A percentile compares a stretch with the other conserved stretches of the same genome.
phyloP scores from a whole-genome alignment of 805 yeast genomes.

The Kodamaea sagamina region DNA sequence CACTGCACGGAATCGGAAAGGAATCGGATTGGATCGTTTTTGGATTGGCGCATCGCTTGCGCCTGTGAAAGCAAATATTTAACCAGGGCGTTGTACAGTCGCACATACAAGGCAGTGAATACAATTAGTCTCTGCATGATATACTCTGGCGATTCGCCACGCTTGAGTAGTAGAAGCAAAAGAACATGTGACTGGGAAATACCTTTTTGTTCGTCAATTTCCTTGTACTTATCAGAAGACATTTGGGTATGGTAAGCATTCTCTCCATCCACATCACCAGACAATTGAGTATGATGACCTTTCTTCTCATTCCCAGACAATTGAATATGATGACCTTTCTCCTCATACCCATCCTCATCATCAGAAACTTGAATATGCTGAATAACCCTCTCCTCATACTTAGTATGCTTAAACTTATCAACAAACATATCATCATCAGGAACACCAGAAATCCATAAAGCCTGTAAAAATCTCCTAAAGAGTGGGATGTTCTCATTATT shows the following conservation, averaged over 20 bases:
- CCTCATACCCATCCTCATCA: conserved; percentile 20
- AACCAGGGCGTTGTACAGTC: conserved; percentile 18
- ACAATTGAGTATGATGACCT: conserved; percentile 29
- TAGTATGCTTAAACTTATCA: conserved; percentile 19
- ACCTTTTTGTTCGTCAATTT: conserved; percentile 10
- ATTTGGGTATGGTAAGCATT: conserved; percentile 30
- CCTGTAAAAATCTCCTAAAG: conserved; percentile 12
- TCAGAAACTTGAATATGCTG: conserved; percentile 35
- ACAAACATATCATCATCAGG: conserved; percentile 16
- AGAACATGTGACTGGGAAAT: conserved; percentile 19
- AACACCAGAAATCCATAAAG: conserved; percentile 10
- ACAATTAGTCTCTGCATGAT: conserved; percentile 28
- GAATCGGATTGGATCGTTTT: conserved; percentile 16
- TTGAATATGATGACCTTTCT: no score
- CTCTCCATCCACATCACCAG: conserved; percentile 25
- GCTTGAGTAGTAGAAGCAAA: conserved; percentile 21
- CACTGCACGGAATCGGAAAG: conserved; percentile 28
- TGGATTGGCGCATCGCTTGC: conserved; percentile 23
- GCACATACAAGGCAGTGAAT: conserved; percentile 23
- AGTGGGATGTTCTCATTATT: conserved; percentile 19
- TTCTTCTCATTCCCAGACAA: conserved; percentile 7
- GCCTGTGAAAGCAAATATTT: conserved; percentile 20
- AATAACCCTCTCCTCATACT: conserved; percentile 15
- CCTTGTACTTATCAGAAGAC: conserved; percentile 24
- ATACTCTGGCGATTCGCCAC: conserved; percentile 31